Percentiles rank a stretch among this genome's conserved stretches.
Evolutionary conservation across 2,329 filamentous ascomycete genomes (phyloP).

Genomic region (Aphanocladium album): DNA sequence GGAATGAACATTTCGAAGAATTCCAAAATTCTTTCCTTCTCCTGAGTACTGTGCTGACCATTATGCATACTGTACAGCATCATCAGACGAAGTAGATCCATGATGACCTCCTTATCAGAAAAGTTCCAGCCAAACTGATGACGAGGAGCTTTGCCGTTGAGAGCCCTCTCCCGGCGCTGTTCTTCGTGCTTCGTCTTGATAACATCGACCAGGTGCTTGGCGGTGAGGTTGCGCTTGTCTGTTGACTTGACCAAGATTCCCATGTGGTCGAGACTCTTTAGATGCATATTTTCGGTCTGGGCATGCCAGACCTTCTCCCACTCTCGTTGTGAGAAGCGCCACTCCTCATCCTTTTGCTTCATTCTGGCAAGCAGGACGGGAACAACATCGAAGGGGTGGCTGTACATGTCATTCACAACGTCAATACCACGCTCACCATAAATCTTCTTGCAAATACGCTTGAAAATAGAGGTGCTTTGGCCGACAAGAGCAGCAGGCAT

Average conservation of each 20-base stretch:
- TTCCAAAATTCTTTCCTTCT: conserved; percentile 67
- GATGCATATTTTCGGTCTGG: conserved; percentile 91
- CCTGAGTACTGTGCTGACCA: conserved; percentile 63
- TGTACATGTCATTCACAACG: conserved; percentile 83
- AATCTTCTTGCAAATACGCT: conserved; percentile 94
- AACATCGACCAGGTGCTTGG: conserved; percentile 83
- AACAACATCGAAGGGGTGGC: conserved; percentile 77
- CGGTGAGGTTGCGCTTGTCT: conserved; percentile 87
- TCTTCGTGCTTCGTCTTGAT: conserved; percentile 93
- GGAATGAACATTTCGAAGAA: conserved; percentile 75
- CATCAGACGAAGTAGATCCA: conserved; percentile 58
- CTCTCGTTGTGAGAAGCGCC: conserved; percentile 93
- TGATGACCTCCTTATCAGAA: conserved; percentile 61
- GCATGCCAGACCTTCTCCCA: conserved; percentile 99
- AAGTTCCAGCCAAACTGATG: conserved; percentile 76
- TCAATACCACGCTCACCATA: conserved; percentile 85
- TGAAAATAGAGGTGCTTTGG: conserved; percentile 94
- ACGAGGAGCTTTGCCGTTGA: conserved; percentile 55
- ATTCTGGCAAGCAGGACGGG: conserved; percentile 83
- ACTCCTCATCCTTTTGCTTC: conserved; percentile 96
- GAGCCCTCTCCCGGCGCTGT: conserved; percentile 66
- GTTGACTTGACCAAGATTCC: conserved; percentile 81
- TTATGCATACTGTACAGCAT: conserved; percentile 62
- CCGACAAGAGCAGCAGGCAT: conserved; percentile 82
- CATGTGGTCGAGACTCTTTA: conserved; percentile 95